Conservation (phyloP, 768 basidiomycete species). For the Lentinula guzmanii region DNA sequence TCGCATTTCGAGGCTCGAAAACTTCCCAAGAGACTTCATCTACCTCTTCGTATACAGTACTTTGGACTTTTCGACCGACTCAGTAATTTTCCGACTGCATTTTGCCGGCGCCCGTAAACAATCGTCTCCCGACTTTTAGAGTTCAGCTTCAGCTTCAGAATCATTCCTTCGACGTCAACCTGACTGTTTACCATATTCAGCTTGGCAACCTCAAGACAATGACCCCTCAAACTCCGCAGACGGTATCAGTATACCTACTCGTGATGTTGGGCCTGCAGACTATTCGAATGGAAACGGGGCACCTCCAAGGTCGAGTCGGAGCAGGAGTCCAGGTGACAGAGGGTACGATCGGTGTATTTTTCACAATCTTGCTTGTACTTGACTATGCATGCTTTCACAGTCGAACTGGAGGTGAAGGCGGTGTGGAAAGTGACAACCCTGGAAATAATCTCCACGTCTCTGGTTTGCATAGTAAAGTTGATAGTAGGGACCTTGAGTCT, state of each 20-base stretch:
- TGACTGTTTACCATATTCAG: conserved; percentile 42
- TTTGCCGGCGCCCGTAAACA: background rate
- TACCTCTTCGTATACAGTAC: background rate
- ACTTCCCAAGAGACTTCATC: background rate
- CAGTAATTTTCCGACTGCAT: background rate
- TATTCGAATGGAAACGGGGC: conserved; percentile 45
- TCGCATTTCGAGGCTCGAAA: background rate
- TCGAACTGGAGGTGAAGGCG: conserved; percentile 33
- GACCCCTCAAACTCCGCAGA: conserved; percentile 32
- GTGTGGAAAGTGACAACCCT: conserved; percentile 45
- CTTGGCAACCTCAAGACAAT: conserved; percentile 75
- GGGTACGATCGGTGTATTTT: conserved; percentile 33
- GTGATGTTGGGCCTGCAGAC: conserved; percentile 36
- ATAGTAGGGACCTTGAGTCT: conserved; percentile 83
- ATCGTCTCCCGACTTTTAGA: background rate
- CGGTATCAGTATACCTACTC: conserved; percentile 68
- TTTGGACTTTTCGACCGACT: background rate
- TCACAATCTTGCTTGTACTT: background rate
- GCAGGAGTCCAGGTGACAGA: conserved; percentile 69
- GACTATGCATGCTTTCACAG: conserved; percentile 13
- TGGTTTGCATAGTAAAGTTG: conserved; percentile 50
- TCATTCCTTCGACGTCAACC: conserved; percentile 6
- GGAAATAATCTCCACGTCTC: conserved; percentile 65
- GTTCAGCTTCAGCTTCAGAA: background rate
- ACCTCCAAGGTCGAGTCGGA: conserved; percentile 62